Conservation (phyloP, 345 rosid species). For the Atalantia buxifolia region DNA sequence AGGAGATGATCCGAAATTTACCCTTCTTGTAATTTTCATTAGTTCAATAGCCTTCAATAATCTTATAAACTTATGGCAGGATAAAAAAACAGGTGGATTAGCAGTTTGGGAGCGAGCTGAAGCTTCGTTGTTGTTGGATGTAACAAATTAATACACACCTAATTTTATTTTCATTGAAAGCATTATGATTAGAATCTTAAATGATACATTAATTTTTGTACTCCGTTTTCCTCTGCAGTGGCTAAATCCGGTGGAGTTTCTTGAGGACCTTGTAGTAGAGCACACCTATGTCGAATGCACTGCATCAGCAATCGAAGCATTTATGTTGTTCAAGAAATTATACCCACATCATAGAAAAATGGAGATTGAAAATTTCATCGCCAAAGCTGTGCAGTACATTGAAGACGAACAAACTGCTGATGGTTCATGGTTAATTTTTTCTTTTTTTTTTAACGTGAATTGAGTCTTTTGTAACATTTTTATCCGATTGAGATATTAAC, state of each 20-base stretch:
- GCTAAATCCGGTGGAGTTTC: constrained; percentile 57
- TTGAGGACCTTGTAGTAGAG: constrained; percentile 44
- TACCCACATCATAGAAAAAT: constrained; percentile 41
- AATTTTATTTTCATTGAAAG: not conserved
- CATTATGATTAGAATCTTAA: not conserved
- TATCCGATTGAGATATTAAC: not conserved
- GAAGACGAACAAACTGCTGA: constrained; percentile 41
- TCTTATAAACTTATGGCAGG: constrained; percentile 16
- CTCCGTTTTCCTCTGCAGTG: constrained; percentile 23
- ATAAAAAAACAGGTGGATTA: constrained; percentile 34
- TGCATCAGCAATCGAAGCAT: constrained; percentile 37
- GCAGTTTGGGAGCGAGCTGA: constrained; percentile 38
- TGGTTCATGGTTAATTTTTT: constrained; percentile 52
- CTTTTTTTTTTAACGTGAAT: no score
- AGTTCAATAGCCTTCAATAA: not conserved
- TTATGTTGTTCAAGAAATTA: constrained; percentile 39
- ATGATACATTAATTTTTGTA: not conserved
- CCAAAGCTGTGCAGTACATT: constrained; percentile 37
- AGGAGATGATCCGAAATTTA: no score
- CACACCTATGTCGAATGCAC: constrained; percentile 66
- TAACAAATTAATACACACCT: not conserved
- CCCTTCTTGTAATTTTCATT: not conserved
- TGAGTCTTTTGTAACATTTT: not conserved
- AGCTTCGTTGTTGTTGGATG: constrained; percentile 25
- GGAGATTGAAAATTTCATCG: constrained; percentile 45